Percentiles rank a stretch among this genome's conserved stretches.
Conservation (phyloP, 345 rosid species). For the Kandelia obovata region DNA sequence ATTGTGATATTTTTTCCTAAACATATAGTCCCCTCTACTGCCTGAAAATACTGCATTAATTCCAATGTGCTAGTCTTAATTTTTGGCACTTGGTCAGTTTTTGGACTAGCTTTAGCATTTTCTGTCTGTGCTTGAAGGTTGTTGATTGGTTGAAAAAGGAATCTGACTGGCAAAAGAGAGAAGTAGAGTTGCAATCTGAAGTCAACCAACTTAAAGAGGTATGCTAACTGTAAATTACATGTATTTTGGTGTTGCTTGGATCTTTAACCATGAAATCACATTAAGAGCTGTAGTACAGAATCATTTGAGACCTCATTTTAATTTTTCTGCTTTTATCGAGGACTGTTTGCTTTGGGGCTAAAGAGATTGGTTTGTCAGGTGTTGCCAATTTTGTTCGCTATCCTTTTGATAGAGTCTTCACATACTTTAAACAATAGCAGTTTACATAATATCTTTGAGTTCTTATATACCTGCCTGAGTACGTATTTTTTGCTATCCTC, state of each 20-base stretch:
- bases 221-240: slow-evolving; percentile 9
- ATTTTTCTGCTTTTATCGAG: not conserved
- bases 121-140: slow-evolving; percentile 28
- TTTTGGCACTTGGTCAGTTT: too few relatives aligned
- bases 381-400: not conserved
- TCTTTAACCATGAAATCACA: too few relatives aligned
- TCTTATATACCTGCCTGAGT: not conserved
- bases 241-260: not conserved
- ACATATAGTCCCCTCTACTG: too few relatives aligned
- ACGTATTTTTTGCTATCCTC: too few relatives aligned
- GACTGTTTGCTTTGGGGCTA: not conserved
- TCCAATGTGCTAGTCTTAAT: too few relatives aligned
- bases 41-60: too few relatives aligned
- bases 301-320: not conserved
- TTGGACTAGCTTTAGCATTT: not conserved
- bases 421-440: not conserved
- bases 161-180: slow-evolving; percentile 48
- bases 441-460: not conserved
- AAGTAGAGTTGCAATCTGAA: slow-evolving; percentile 42
- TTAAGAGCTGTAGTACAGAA: not conserved
- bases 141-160: slow-evolving; percentile 44
- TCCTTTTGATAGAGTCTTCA: too few relatives aligned
- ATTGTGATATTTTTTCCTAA: too few relatives aligned
- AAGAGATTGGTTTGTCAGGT: not conserved
- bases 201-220: slow-evolving; percentile 50